Evolutionary conservation across 768 basidiomycete species (phyloP), one percentile per base, ranked within the genome.

Genomic region (Mycena latifolia): DNA sequence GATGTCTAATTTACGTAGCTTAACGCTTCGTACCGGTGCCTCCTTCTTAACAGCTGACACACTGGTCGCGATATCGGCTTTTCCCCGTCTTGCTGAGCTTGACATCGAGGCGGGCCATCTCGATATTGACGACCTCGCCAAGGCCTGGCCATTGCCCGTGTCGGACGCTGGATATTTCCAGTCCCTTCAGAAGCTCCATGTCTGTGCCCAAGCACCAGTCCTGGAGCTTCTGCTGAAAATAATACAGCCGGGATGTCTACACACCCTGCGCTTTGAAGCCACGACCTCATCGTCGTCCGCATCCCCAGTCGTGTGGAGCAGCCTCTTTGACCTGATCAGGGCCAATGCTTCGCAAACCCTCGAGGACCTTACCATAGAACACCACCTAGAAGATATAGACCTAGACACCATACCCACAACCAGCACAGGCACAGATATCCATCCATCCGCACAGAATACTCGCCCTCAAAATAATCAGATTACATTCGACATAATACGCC

Each of bases 101-200:
- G 80, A 85, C 59, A 56, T 86, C 12, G 85, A 87, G 58, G 82
- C 80, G 2, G 75, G 78, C 12, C 78, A 79, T 66, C 66, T 86
- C 28, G 74, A 76, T 25, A 33, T 66, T 6, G 72, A 78, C 31
- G 67, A 70, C 11, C 48, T 80, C 28, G 39, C 69, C 33, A 58
- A 72, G 31, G 35, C 60, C 35, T 67, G 63, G 56, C 24, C 69
- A 7, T 51, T 33, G 56, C 71, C 55, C 53, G 28, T 52, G 27
- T 17, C 57, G n/a, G 37, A 55, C 39, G 28, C 28, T n/a, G 29
- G 35, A 33, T 74, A 74, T 57, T 83, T 86, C 65, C 76, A 76
- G 39, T 74, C 77, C 1, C 69, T 87, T 29, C 73, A 72, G 29
- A 81, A 75, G 39, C 66, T 87, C 20, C 79, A 73, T 54, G 77